phyloP scores from a whole-genome alignment of 345 rosid genomes.

The Clausena lansium region DNA sequence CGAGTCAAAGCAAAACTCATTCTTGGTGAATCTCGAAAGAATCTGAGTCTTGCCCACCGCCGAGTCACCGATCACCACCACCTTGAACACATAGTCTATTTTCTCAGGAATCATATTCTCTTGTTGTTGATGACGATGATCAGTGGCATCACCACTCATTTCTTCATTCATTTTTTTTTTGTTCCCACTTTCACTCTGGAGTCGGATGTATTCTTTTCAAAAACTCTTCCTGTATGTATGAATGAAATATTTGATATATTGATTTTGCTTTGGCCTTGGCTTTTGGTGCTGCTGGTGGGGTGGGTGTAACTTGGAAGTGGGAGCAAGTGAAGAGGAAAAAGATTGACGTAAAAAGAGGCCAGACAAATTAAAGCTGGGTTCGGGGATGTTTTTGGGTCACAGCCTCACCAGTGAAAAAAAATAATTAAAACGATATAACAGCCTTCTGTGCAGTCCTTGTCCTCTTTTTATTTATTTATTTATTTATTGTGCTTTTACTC shows the following conservation, averaged over 20 bases:
- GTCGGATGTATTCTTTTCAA: too few relatives aligned
- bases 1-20: slow-evolving; percentile 68
- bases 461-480: too few relatives aligned
- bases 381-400: slow-evolving; percentile 1
- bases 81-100: slow-evolving; percentile 72
- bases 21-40: slow-evolving; percentile 67
- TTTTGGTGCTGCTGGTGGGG: slow-evolving; percentile 7
- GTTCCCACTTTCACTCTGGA: too few relatives aligned
- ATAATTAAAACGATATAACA: neutral
- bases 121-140: slow-evolving; percentile 16
- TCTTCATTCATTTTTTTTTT: slow-evolving; percentile 50
- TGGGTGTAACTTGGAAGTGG: slow-evolving; percentile 3
- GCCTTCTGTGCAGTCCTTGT: slow-evolving; percentile 19
- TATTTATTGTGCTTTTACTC: too few relatives aligned
- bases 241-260: neutral
- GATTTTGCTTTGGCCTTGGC: slow-evolving; percentile 3
- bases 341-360: neutral
- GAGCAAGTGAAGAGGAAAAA: slow-evolving; percentile 5
- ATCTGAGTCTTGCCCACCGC: slow-evolving; percentile 84
- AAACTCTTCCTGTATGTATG: too few relatives aligned
- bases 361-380: slow-evolving; percentile 2
- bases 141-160: slow-evolving; percentile 49
- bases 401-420: neutral
- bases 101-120: slow-evolving; percentile 36
- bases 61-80: slow-evolving; percentile 83